A percentile compares a stretch with the other conserved stretches of the same genome.
These are phyloP conservation scores for Boletus fagicola DNA, from an alignment of 768 basidiomycete genomes.

Conservation along the genomic window DNA sequence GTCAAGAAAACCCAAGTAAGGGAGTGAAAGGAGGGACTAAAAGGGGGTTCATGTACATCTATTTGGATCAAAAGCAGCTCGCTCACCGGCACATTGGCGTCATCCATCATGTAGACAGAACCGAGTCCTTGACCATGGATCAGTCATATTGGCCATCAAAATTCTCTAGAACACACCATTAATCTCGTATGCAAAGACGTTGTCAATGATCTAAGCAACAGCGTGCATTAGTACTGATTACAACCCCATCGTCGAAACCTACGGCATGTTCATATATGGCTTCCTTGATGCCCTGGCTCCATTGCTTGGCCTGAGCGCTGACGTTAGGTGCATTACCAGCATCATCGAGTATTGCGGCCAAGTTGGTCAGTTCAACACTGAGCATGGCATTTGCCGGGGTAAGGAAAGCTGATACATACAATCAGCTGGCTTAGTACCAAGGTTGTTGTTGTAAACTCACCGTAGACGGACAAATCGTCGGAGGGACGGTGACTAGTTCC, in stretches of 20 bases:
- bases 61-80: background rate
- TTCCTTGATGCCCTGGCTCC: slow-evolving; percentile 55
- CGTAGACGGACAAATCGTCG: slow-evolving; percentile 68
- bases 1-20: slow-evolving; percentile 75
- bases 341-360: slow-evolving; percentile 58
- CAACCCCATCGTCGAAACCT: slow-evolving; percentile 9
- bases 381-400: slow-evolving; percentile 83
- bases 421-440: background rate
- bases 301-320: slow-evolving; percentile 51
- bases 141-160: background rate
- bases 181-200: slow-evolving; percentile 74
- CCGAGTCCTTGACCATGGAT: slow-evolving; percentile 49
- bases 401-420: slow-evolving; percentile 56
- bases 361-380: slow-evolving; percentile 63
- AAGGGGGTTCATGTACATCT: background rate
- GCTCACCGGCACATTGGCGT: slow-evolving; percentile 79
- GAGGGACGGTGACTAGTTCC: slow-evolving; percentile 77
- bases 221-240: background rate
- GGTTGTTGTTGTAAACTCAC: slow-evolving; percentile 34
- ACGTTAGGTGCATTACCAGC: slow-evolving; percentile 48
- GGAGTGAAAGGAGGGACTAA: slow-evolving; percentile 73
- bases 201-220: slow-evolving; percentile 50
- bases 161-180: slow-evolving; percentile 47
- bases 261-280: slow-evolving; percentile 67
- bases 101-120: slow-evolving; percentile 77